These are phyloP conservation scores for Arctium minus DNA, from an alignment of 129 eudicot species.

Conservation along the genomic window DNA sequence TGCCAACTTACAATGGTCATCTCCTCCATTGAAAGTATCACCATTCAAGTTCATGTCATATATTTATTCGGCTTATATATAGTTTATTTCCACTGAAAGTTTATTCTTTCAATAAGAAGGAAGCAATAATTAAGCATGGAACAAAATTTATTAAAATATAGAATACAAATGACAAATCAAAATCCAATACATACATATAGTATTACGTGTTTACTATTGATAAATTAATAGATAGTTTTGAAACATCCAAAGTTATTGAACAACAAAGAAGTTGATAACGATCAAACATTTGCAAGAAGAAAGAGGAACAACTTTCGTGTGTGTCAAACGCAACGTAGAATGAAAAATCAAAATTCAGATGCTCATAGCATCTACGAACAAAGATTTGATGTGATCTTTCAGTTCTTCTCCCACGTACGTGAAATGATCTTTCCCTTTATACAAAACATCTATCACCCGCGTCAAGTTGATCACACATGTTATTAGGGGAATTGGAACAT, in stretches of 20 bases:
- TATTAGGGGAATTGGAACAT: slow-evolving; percentile 14
- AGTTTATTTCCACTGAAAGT: too few species aligned
- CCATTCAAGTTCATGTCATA: too few species aligned
- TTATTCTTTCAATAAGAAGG: too few species aligned
- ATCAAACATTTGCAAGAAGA: background rate
- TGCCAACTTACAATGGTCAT: too few species aligned
- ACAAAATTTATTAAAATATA: too few species aligned
- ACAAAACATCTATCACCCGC: slow-evolving; percentile 21
- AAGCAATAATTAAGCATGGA: too few species aligned
- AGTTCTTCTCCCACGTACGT: slow-evolving; percentile 15
- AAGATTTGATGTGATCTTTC: background rate
- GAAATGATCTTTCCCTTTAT: slow-evolving; percentile 28
- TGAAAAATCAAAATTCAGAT: background rate
- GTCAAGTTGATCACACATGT: slow-evolving; percentile 14
- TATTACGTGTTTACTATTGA: background rate
- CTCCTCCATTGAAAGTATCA: too few species aligned
- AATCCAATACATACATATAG: background rate
- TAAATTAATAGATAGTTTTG: background rate
- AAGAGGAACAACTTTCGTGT: background rate
- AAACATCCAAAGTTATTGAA: background rate
- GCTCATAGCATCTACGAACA: slow-evolving; percentile 12
- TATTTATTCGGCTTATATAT: too few species aligned
- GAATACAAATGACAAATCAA: background rate
- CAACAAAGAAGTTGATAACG: background rate
- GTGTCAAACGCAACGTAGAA: background rate